A percentile compares a stretch with the other conserved stretches of the same genome.
Evolutionary conservation across 495 filamentous ascomycete species (phyloP).

Genomic region (Friedmanniomyces simplex): DNA sequence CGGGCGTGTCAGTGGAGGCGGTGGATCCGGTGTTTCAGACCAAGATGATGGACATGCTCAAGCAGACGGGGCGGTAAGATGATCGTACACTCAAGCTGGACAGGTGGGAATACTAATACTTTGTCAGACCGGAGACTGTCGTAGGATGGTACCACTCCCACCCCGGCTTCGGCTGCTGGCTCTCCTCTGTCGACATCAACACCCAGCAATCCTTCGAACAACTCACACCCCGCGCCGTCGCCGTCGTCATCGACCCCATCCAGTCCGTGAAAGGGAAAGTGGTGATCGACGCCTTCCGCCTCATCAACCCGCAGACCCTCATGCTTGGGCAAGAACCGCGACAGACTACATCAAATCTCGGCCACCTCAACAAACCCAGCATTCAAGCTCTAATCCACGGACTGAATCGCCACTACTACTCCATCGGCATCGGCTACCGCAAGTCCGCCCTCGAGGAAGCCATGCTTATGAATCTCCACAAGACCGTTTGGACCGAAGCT

Average conservation of each 20-base stretch:
- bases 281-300: conserved; percentile 96
- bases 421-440: conserved; percentile 93
- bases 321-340: conserved; percentile 98
- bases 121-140: conserved; percentile 75
- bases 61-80: conserved; percentile 87
- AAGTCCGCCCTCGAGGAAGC: conserved; percentile 98
- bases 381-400: conserved; percentile 99
- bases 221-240: conserved; percentile 87
- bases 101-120: neutral
- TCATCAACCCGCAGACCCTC: conserved; percentile 94
- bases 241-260: conserved; percentile 95
- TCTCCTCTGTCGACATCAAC: conserved; percentile 98
- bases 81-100: neutral
- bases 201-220: conserved; percentile 99
- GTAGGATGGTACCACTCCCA: conserved; percentile 99
- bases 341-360: conserved; percentile 94
- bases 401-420: conserved; percentile 97
- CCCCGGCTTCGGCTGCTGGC: conserved; percentile 97
- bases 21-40: conserved; percentile 98
- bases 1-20: conserved; percentile 94
- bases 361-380: conserved; percentile 95
- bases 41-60: conserved; percentile 99
- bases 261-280: conserved; percentile 99
- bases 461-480: conserved; percentile 99
- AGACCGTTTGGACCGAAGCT: conserved; percentile 97